Base-by-base conservation (phyloP, 306 rosid species). In the Malus sylvestris region DNA sequence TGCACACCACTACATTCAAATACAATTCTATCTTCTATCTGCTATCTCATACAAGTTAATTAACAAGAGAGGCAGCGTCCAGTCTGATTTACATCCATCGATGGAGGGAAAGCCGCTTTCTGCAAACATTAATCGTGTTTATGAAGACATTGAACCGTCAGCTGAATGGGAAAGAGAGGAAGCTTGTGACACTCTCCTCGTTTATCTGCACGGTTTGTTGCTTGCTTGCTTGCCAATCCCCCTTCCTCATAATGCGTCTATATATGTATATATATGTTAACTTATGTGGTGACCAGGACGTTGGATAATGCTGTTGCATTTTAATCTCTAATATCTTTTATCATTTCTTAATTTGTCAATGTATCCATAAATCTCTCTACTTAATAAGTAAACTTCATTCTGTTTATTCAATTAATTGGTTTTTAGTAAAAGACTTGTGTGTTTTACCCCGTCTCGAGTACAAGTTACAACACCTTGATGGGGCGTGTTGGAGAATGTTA, bases 201-300 rank as follows among this genome's bases (percentile, higher is more conserved):
- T 91, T 71, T 64, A 40, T 79, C 60, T 91, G 3, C 89, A 90
- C 68, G 98, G 98, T 93, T 70, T 58, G 60, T 58, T 62, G 0
- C 27, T 35, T 35, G 20, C 27, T 25, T 25, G 27, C 46, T 35
- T 35, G 18, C n/a, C 3, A 29, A 63, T 63, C 18, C 33, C 55
- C 16, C 42, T 38, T 71, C 72, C 10, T 20, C 7, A 29, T 44
- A 12, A 4, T 23, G 25, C 5, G 16, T 11, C 16, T 60, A 13
- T 0, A 32, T 32, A 30, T 30, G 15, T 32, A 1, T 33, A 33
- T 33, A 1, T 4, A 60, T 6, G 5, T 11, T 1, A n/a, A n/a
- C 13, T 10, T 60, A 10, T 18, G 22, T 8, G 12, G 22, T 57
- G 23, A 57, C 5, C 61, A 20, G 12, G 27, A n/a, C 11, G 5